These are phyloP conservation scores for Colletotrichum sp. DNA, from an alignment of 2,329 filamentous ascomycete species.

Conservation along the genomic window DNA sequence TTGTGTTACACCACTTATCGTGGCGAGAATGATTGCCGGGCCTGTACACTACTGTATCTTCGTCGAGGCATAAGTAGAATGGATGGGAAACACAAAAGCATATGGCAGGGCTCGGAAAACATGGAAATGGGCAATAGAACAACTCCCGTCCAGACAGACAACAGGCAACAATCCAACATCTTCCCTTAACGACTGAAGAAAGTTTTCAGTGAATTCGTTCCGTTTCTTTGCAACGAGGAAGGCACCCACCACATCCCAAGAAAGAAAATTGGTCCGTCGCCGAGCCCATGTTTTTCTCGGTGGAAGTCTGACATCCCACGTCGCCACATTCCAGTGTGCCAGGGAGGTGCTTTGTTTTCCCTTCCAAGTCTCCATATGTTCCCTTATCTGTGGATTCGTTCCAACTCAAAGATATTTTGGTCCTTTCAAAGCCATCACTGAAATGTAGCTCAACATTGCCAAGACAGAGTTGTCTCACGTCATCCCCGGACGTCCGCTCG, in stretches of 20 bases:
- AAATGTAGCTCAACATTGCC: neutral
- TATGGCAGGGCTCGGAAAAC: neutral
- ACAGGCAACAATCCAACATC: neutral
- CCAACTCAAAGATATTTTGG: neutral
- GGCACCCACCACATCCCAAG: neutral
- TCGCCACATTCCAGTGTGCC: neutral
- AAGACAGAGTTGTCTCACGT: neutral
- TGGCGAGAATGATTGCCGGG: neutral
- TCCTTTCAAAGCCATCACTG: neutral
- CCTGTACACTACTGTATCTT: conserved; percentile 2
- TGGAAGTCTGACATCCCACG: neutral
- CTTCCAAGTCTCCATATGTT: neutral
- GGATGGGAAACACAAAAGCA: conserved; percentile 4
- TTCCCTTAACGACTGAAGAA: neutral
- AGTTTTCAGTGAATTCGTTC: neutral
- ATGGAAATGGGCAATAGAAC: neutral
- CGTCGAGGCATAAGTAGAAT: conserved; percentile 1
- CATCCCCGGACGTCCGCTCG: neutral
- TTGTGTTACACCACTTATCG: neutral
- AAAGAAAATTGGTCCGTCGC: neutral
- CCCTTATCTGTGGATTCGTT: neutral
- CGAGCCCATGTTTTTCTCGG: neutral
- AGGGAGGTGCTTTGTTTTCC: neutral
- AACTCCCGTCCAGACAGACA: neutral
- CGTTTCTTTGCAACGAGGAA: neutral